Evolutionary conservation across 805 yeast genomes (phyloP).

Genomic region (Starmerella vaccinii): DNA sequence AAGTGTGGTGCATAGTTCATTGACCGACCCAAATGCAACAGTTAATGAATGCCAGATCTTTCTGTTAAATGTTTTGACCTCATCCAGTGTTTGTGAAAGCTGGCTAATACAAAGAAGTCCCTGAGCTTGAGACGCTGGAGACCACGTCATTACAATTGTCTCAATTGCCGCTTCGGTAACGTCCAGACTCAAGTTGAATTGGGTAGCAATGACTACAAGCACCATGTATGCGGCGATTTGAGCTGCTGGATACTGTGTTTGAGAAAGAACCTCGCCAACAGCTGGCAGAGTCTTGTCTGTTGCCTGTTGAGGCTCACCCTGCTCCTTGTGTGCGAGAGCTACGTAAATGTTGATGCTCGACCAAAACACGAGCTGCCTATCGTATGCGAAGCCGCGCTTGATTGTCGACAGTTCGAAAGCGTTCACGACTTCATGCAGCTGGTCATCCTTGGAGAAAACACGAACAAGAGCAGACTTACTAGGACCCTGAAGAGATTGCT

Average conservation of each 20-base stretch:
- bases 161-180: constrained; percentile 53
- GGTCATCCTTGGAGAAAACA: constrained; percentile 54
- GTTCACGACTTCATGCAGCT: constrained; percentile 56
- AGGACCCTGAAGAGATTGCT: constrained; percentile 53
- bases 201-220: constrained; percentile 63
- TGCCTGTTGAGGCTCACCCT: constrained; percentile 27
- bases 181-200: constrained; percentile 49
- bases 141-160: constrained; percentile 43
- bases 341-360: constrained; percentile 60
- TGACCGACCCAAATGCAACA: constrained; percentile 20
- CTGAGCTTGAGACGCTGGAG: constrained; percentile 27
- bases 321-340: constrained; percentile 51
- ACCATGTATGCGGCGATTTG: constrained; percentile 79
- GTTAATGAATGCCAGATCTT: constrained; percentile 15
- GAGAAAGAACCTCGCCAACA: constrained; percentile 28
- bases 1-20: constrained; percentile 19
- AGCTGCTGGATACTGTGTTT: constrained; percentile 39
- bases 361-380: constrained; percentile 67
- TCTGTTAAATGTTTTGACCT: constrained; percentile 19
- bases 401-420: constrained; percentile 44
- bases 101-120: constrained; percentile 32
- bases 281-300: constrained; percentile 31
- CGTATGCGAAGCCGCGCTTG: constrained; percentile 47
- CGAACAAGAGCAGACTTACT: constrained; percentile 60
- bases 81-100: constrained; percentile 24